Conservation (phyloP, 164 flowering plant species). For the Annona squamosa region DNA sequence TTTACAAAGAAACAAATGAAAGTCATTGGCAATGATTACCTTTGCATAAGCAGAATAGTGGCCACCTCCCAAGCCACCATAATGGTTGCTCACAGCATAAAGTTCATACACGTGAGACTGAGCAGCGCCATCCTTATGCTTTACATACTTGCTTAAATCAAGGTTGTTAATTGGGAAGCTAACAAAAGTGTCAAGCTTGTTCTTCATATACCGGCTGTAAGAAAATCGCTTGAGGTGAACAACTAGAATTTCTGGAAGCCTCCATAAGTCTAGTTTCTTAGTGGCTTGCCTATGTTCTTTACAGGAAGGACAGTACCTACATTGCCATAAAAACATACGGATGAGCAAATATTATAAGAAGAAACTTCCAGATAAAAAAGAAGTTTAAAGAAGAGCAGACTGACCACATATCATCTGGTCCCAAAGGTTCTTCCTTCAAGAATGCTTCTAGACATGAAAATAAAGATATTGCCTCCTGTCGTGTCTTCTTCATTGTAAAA, state of each 20-base stretch:
- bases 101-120: conserved; percentile 61
- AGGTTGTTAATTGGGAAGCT: conserved; percentile 75
- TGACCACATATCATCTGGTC: conserved; percentile 97
- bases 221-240: conserved; percentile 93
- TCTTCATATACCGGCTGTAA: conserved; percentile 71
- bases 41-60: conserved; percentile 92
- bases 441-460: conserved; percentile 96
- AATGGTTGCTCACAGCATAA: conserved; percentile 94
- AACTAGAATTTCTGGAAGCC: conserved; percentile 83
- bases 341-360: neutral
- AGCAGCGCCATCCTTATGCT: conserved; percentile 32
- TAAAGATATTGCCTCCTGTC: conserved; percentile 71
- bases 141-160: conserved; percentile 74
- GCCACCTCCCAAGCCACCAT: conserved; percentile 97
- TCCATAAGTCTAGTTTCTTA: conserved; percentile 95
- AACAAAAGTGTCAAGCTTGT: conserved; percentile 87
- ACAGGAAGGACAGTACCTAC: conserved; percentile 94
- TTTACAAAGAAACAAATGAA: neutral
- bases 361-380: neutral
- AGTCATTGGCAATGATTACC: conserved; percentile 31
- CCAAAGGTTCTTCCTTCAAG: conserved; percentile 89
- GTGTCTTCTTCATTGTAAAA: conserved; percentile 53
- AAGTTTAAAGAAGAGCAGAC: neutral
- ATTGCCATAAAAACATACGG: conserved; percentile 9
- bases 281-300: conserved; percentile 91